Evolutionary conservation across 768 basidiomycete genomes (phyloP).

Genomic region (Leccinum pellstonianum): DNA sequence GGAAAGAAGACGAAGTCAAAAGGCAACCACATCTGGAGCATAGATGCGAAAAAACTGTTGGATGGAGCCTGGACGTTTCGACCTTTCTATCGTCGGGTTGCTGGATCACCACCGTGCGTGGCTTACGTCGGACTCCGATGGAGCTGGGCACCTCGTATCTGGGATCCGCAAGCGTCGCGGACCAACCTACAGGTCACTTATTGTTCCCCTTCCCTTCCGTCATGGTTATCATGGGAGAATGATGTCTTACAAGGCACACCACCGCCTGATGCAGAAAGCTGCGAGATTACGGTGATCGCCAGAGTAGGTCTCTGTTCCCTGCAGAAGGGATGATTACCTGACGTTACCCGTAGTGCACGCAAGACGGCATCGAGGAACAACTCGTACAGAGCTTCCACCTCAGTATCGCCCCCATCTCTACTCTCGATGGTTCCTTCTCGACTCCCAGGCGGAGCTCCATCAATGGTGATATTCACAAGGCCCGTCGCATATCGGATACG

Average conservation of each 20-base stretch:
- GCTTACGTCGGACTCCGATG: conserved; percentile 81
- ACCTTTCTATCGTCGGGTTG: conserved; percentile 84
- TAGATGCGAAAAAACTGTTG: conserved; percentile 83
- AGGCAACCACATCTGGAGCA: conserved; percentile 99
- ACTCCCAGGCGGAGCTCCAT: conserved; percentile 49
- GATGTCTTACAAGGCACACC: conserved; percentile 83
- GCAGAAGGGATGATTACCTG: conserved; percentile 7
- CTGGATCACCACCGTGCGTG: conserved; percentile 75
- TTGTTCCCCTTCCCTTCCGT: conserved; percentile 75
- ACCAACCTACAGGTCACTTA: conserved; percentile 77
- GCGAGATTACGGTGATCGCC: conserved; percentile 73
- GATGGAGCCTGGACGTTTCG: conserved; percentile 86
- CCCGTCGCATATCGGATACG: conserved; percentile 44
- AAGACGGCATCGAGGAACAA: conserved; percentile 73
- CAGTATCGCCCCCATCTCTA: conserved; percentile 66
- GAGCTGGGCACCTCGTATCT: conserved; percentile 91
- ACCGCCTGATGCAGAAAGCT: conserved; percentile 69
- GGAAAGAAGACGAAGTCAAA: conserved; percentile 99
- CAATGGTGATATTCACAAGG: conserved; percentile 40
- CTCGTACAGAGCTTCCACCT: conserved; percentile 68
- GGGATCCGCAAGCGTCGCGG: conserved; percentile 93
- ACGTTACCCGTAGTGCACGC: conserved; percentile 41
- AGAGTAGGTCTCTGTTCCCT: conserved; percentile 47
- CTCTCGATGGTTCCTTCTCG: conserved; percentile 44
- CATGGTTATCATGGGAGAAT: conserved; percentile 88